A percentile compares a stretch with the other conserved stretches of the same genome.
Evolutionary conservation across 2,329 filamentous ascomycete genomes (phyloP).

Genomic region (Sclerotinia sclerotiorum): DNA sequence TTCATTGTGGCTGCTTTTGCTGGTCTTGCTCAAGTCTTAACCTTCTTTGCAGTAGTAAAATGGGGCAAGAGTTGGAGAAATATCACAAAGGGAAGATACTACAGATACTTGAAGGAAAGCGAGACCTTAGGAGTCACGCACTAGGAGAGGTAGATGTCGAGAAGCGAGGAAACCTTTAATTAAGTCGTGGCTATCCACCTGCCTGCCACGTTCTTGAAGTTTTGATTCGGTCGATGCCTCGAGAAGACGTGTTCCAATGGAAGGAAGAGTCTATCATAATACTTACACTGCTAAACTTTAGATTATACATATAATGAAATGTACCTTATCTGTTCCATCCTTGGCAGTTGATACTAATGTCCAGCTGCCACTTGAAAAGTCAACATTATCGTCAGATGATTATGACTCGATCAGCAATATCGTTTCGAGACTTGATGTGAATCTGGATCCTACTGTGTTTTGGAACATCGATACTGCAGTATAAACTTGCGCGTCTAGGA

Average conservation of each 20-base stretch:
- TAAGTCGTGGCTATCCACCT: background rate
- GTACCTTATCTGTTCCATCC: background rate
- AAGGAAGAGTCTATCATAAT: background rate
- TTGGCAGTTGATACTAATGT: constrained; percentile 1
- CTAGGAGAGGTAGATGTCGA: background rate
- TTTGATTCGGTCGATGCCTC: background rate
- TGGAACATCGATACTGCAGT: background rate
- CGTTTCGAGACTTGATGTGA: background rate
- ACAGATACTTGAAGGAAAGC: constrained; percentile 42
- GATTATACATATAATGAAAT: background rate
- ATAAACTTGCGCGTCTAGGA: background rate
- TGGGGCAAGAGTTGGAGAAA: constrained; percentile 49
- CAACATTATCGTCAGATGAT: background rate
- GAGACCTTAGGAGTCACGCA: constrained; percentile 26
- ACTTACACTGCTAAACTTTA: background rate
- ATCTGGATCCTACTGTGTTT: too few species aligned
- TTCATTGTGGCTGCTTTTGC: constrained; percentile 46
- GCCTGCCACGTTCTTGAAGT: background rate
- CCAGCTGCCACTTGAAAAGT: background rate
- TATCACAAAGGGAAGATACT: constrained; percentile 43
- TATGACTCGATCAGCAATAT: background rate
- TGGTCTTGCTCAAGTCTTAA: constrained; percentile 43
- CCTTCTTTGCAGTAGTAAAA: constrained; percentile 49
- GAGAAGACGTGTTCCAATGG: background rate
- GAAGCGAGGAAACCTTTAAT: background rate